phyloP scores from a whole-genome alignment of 177 flowering plant genomes.

The Vitis hybrid region DNA sequence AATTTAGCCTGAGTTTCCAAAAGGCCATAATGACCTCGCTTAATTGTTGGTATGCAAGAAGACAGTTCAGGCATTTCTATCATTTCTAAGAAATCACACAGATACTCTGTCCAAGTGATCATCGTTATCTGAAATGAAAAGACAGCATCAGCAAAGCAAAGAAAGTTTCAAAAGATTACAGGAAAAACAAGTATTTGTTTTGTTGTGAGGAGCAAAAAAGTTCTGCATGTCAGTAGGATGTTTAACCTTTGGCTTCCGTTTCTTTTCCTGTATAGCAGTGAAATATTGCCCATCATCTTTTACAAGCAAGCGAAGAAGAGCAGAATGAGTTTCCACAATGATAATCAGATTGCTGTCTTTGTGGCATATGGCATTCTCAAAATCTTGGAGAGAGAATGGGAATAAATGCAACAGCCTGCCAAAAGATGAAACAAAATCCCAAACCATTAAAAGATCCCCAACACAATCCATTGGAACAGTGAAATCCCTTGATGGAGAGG shows the following conservation, averaged over 20 bases:
- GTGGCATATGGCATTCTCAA: slow-evolving; percentile 80
- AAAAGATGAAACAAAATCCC: slow-evolving; percentile 90
- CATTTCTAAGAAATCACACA: slow-evolving; percentile 85
- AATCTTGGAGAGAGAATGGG: slow-evolving; percentile 85
- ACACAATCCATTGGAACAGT: slow-evolving; percentile 74
- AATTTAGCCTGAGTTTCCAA: slow-evolving; percentile 62
- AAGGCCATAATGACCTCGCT: slow-evolving; percentile 83
- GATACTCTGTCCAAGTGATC: slow-evolving; percentile 74
- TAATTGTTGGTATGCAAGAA: slow-evolving; percentile 52
- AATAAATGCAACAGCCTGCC: slow-evolving; percentile 62
- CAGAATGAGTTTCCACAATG: slow-evolving; percentile 68
- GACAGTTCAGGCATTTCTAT: slow-evolving; percentile 47
- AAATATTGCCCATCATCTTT: slow-evolving; percentile 58
- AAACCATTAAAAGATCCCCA: slow-evolving; percentile 89
- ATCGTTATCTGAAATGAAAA: slow-evolving; percentile 63
- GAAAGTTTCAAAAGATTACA: not conserved
- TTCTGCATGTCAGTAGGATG: not conserved
- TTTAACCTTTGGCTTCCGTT: slow-evolving; percentile 62
- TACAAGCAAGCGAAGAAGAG: slow-evolving; percentile 68
- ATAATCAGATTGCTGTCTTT: slow-evolving; percentile 65
- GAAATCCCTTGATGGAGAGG: slow-evolving; percentile 72
- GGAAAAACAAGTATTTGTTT: not conserved
- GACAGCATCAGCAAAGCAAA: slow-evolving; percentile 1
- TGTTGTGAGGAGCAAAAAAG: not conserved
- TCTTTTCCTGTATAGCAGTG: slow-evolving; percentile 35